These are phyloP conservation scores for Nakaseomyces kungkrabaensis DNA, from an alignment of 1,139 yeast genomes.

Conservation along the genomic window DNA sequence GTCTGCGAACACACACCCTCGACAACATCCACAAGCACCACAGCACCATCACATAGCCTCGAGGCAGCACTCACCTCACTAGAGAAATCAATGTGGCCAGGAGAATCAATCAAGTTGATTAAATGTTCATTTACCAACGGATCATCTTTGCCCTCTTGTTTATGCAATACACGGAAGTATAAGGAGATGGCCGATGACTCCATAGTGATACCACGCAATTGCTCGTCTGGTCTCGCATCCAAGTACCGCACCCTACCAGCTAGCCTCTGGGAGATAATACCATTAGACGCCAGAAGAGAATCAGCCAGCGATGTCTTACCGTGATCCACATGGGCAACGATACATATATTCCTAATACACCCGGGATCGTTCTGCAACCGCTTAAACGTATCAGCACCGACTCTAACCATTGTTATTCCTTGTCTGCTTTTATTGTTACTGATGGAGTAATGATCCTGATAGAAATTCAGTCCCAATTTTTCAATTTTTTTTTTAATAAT, in stretches of 20 bases:
- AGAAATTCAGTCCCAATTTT: neutral
- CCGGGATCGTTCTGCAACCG: slow-evolving; percentile 61
- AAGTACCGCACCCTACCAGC: slow-evolving; percentile 92
- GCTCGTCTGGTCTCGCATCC: slow-evolving; percentile 94
- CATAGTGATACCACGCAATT: slow-evolving; percentile 93
- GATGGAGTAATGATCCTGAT: too few species aligned
- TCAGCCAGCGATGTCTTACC: slow-evolving; percentile 96
- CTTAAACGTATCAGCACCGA: slow-evolving; percentile 53
- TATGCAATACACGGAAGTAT: slow-evolving; percentile 58
- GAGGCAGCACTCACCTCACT: slow-evolving; percentile 95
- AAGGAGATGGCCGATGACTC: slow-evolving; percentile 89
- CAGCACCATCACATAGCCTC: slow-evolving; percentile 92
- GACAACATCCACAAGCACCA: slow-evolving; percentile 88
- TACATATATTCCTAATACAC: slow-evolving; percentile 79
- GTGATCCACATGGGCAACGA: slow-evolving; percentile 96
- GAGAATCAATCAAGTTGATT: slow-evolving; percentile 90
- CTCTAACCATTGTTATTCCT: slow-evolving; percentile 24
- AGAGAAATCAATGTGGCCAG: slow-evolving; percentile 96
- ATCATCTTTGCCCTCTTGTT: slow-evolving; percentile 34
- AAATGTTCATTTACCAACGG: slow-evolving; percentile 61
- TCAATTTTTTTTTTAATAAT: too few species aligned
- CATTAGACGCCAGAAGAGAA: slow-evolving; percentile 86
- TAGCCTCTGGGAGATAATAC: slow-evolving; percentile 86
- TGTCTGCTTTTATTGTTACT: too few species aligned
- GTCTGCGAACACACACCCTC: slow-evolving; percentile 99